Evolutionary conservation across 2,329 filamentous ascomycete species (phyloP), one percentile per base, ranked within the genome.

Genomic region (Paradendryphiella salina): DNA sequence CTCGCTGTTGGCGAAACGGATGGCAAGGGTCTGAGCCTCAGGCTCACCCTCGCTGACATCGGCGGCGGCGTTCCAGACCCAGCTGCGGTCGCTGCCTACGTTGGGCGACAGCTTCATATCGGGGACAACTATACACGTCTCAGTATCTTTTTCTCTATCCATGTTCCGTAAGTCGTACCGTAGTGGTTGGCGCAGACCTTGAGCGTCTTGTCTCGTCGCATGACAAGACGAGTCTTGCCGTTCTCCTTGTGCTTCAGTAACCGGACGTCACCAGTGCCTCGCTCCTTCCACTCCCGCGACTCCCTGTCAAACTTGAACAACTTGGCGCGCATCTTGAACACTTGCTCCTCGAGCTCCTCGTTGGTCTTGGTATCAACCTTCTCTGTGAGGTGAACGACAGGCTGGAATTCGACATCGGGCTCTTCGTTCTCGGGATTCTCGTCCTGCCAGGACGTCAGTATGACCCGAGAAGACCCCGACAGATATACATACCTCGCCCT

Each of bases 151-250:
- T 45, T 49, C 18, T 18, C 15, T 6, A n/a, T 28, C 17, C 29
- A 1, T 5, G 15, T 33, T 7, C 18, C 28, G 18, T 73, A 57
- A 43, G 33, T 42, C 88, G 70, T 86, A 96, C 92, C 87, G 79
- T 99, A 99, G 84, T 99, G 94, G 83, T 99, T 99, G 74, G 94
- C 94, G 87, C 94, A 99, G 78, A 99, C 94, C 85, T 99, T 99
- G 80, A 97, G 86, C 56, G 94, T 99, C 90, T 97, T 97, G 82
- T 99, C 94, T 75, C 94, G 85, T 76, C 94, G 89, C 94, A 99
- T 99, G 66, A 99, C 94, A 69, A 99, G 82, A 67, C 94, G 86
- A 52, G 92, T 96, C 87, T 97, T 97, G 78, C 88, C 86, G 76
- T 96, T 96, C 82, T 96, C 92, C 84, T 91, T 94, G 83, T 99